Evolutionary conservation across 1,139 yeast genomes (phyloP).

Genomic region (Zygotorulaspora mrakii): DNA sequence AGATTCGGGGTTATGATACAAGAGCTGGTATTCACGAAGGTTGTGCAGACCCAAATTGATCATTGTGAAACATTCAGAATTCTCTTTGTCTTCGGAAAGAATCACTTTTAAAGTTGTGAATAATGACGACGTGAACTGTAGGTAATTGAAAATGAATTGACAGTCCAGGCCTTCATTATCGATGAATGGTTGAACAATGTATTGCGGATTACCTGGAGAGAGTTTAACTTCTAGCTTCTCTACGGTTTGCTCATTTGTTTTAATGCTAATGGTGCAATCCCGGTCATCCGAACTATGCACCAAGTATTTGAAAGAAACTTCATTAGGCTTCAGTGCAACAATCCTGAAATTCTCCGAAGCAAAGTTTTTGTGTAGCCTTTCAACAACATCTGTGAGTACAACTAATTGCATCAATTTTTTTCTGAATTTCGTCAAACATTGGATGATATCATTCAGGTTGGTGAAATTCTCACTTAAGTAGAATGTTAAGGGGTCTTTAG

Average conservation of each 20-base stretch:
- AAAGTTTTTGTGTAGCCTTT: constrained; percentile 34
- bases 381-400: constrained; percentile 35
- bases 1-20: constrained; percentile 27
- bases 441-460: constrained; percentile 30
- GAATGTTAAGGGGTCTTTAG: constrained; percentile 30
- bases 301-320: constrained; percentile 36
- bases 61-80: constrained; percentile 15
- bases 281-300: constrained; percentile 25
- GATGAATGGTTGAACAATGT: constrained; percentile 35
- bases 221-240: constrained; percentile 33
- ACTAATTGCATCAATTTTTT: constrained; percentile 36
- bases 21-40: constrained; percentile 32
- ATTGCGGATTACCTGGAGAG: constrained; percentile 35
- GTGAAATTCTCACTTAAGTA: constrained; percentile 31
- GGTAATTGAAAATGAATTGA: constrained; percentile 35
- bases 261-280: constrained; percentile 36
- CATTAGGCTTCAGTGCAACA: constrained; percentile 34
- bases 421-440: constrained; percentile 32
- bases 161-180: constrained; percentile 31
- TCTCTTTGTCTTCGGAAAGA: constrained; percentile 15
- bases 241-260: constrained; percentile 29
- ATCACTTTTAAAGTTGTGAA: constrained; percentile 29
- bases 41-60: constrained; percentile 32
- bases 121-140: constrained; percentile 36
- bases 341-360: constrained; percentile 34